Base-by-base conservation (phyloP, 2,329 filamentous ascomycete species). In the Geosmithia morbida region DNA sequence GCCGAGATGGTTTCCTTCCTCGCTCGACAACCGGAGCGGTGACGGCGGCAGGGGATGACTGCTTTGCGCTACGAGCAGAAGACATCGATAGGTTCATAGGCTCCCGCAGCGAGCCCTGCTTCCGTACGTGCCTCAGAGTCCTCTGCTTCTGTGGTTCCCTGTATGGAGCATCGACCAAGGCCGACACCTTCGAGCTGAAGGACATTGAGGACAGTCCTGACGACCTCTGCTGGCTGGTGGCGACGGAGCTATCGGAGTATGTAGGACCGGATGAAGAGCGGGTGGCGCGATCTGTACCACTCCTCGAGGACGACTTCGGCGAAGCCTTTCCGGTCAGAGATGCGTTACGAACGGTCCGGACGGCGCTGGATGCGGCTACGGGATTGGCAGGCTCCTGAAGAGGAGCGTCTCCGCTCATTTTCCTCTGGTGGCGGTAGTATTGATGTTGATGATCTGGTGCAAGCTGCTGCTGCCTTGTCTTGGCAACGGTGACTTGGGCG, bases 71-170 rank as follows among this genome's bases (percentile, higher is more conserved):
- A 11, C 14, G 14, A 11, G 33, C 14, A 16, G 10, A 37, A 37
- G 47, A 48, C 18, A 52, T 48, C 11, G 51, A 49, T 8, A 40
- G 30, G 22, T 50, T 49, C 7, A 48, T 57, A 2, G 71, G 67
- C 51, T 76, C 69, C 49, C 76, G 67, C 48, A 80, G 55, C 1
- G 62, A 61, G 8, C 61, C 61, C 42, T 75, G 71, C 55, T 81
- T 82, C 53, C 69, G 74, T 11, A 79, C 71, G 57, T 83, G 79
- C 4, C 79, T 72, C 49, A 83, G 59, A 7, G 77, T 82, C 54
- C 71, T 71, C 48, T 65, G 69, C 43, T 68, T 68, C 46, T 66
- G 69, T 4, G 61, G 62, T 4, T 59, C 55, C 1, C 63, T 62
- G 20, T 22, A 20, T 3, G 41, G 22, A 4, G 46, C 14, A 41